These are phyloP conservation scores for Paramecium sonneborni DNA, from an alignment of 73 alveolate genomes.

Conservation along the genomic window DNA sequence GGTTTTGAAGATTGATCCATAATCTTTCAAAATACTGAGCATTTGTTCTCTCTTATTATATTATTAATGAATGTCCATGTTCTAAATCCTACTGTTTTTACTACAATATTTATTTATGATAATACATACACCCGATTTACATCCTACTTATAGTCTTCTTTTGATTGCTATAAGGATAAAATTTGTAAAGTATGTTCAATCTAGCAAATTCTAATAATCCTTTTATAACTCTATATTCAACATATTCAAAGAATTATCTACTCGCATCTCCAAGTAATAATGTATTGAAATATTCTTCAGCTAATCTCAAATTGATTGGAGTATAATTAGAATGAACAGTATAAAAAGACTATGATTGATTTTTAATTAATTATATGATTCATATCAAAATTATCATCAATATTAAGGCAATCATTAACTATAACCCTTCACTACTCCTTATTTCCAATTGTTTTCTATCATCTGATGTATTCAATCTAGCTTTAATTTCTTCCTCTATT, in stretches of 20 bases:
- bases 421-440: background rate
- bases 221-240: background rate
- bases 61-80: constrained; percentile 42
- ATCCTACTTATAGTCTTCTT: background rate
- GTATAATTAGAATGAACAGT: background rate
- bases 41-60: constrained; percentile 36
- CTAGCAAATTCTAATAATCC: background rate
- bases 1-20: constrained; percentile 43
- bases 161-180: constrained; percentile 40
- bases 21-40: constrained; percentile 39
- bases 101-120: background rate
- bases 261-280: constrained; percentile 16
- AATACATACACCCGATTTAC: background rate
- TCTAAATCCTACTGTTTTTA: background rate
- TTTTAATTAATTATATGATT: background rate
- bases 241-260: constrained; percentile 38
- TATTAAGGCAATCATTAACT: background rate
- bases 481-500: background rate
- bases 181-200: constrained; percentile 23
- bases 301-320: background rate
- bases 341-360: background rate
- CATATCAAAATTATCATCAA: background rate
- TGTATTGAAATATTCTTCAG: constrained; percentile 50
- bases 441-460: background rate
- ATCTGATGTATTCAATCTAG: background rate